Percentiles rank a stretch among this genome's conserved stretches.
These are phyloP conservation scores for Colletotrichum sp. DNA, from an alignment of 2,329 filamentous ascomycete species.

Conservation along the genomic window DNA sequence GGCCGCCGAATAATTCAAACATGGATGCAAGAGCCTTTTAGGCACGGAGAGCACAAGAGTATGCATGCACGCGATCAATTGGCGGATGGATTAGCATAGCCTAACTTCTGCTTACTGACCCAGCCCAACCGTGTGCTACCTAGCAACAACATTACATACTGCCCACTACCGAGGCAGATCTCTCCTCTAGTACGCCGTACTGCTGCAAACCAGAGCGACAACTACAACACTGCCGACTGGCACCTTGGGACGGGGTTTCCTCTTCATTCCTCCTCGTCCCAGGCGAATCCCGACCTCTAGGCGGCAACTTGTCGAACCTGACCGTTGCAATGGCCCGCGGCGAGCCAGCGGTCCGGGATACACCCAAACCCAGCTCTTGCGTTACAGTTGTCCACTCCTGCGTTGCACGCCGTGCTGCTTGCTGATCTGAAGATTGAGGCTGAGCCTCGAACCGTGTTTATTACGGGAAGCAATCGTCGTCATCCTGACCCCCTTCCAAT, in stretches of 20 bases:
- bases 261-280: conserved; percentile 1
- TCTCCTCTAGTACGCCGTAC: not conserved
- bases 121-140: not conserved
- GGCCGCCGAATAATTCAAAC: not conserved
- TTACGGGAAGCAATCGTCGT: conserved; percentile 12
- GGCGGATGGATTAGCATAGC: not conserved
- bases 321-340: not conserved
- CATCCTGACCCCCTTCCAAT: conserved; percentile 2
- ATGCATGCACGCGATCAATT: not conserved
- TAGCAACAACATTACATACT: not conserved
- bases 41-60: not conserved
- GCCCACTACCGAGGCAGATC: not conserved
- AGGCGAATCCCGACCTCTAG: conserved; percentile 5
- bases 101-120: conserved; percentile 9
- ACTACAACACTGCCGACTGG: not conserved
- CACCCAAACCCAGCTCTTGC: not conserved
- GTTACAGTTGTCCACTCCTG: not conserved
- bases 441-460: conserved; percentile 11
- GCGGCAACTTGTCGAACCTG: not conserved
- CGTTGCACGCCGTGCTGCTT: not conserved
- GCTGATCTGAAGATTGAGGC: conserved; percentile 10
- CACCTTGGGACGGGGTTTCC: not conserved
- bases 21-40: not conserved
- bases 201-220: not conserved
- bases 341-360: not conserved